These are phyloP conservation scores for Tolypocladium ovalisporum DNA, from an alignment of 2,329 filamentous ascomycete genomes.

Conservation along the genomic window DNA sequence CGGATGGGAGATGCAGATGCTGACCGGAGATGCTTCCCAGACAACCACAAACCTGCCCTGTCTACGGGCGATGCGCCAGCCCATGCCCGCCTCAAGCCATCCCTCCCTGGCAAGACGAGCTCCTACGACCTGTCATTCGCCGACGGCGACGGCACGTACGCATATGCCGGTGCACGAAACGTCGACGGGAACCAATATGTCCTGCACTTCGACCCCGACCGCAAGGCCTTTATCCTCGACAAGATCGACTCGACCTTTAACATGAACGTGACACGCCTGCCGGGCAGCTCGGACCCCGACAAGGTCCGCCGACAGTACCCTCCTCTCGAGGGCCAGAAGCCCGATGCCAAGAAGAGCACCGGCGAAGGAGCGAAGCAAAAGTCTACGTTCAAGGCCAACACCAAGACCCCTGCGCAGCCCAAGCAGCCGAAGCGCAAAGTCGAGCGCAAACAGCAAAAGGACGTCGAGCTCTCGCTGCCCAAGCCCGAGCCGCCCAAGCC, in stretches of 20 bases:
- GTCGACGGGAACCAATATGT: conserved; percentile 48
- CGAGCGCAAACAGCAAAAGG: conserved; percentile 21
- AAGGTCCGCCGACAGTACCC: conserved; percentile 56
- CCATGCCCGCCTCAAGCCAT: conserved; percentile 40
- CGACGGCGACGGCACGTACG: conserved; percentile 45
- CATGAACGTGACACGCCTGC: conserved; percentile 71
- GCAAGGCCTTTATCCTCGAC: conserved; percentile 72
- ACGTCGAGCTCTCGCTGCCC: conserved; percentile 21
- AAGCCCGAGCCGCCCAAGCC: conserved; percentile 18
- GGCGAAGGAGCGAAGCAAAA: conserved; percentile 10
- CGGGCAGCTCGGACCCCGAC: conserved; percentile 50
- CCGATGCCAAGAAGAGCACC: conserved; percentile 14
- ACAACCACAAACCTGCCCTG: conserved; percentile 50
- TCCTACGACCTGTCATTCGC: conserved; percentile 46
- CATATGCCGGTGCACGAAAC: conserved; percentile 48
- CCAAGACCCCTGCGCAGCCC: conserved; percentile 7
- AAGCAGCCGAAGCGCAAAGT: conserved; percentile 14
- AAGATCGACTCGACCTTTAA: conserved; percentile 71
- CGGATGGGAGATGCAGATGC: neutral
- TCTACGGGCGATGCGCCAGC: conserved; percentile 37
- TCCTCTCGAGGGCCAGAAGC: conserved; percentile 39
- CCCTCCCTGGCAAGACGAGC: conserved; percentile 33
- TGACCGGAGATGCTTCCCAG: conserved; percentile 20
- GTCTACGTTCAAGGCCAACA: conserved; percentile 9
- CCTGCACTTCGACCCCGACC: conserved; percentile 65